Percentiles rank a stretch among this genome's conserved stretches.
These are phyloP conservation scores for Coniophora puteana DNA, from an alignment of 1,284 basidiomycete genomes.

Conservation along the genomic window DNA sequence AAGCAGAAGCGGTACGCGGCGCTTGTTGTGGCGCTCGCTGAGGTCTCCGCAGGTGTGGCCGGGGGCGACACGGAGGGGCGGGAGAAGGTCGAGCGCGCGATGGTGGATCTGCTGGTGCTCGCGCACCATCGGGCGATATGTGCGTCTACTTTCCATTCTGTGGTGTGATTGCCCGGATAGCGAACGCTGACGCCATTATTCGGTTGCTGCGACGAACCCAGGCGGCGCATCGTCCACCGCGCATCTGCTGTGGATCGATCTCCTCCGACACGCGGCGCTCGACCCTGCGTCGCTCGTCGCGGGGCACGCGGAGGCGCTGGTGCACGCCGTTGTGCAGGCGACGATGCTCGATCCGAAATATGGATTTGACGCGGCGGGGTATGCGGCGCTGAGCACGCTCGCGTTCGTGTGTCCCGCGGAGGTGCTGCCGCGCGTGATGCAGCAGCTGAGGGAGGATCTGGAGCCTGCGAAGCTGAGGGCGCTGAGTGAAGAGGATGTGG, in stretches of 20 bases:
- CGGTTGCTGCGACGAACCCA: too few relatives aligned
- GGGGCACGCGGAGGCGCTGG: too few relatives aligned
- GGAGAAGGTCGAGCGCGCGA: slow-evolving; percentile 26
- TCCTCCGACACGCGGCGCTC: not conserved
- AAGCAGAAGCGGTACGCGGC: slow-evolving; percentile 46
- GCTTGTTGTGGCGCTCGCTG: slow-evolving; percentile 47
- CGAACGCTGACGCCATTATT: too few relatives aligned
- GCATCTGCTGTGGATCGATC: too few relatives aligned
- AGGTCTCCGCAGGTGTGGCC: too few relatives aligned
- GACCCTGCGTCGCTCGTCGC: slow-evolving; percentile 4
- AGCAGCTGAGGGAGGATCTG: slow-evolving; percentile 64
- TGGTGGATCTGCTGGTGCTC: slow-evolving; percentile 58
- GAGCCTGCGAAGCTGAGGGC: slow-evolving; percentile 52
- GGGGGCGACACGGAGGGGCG: slow-evolving; percentile 24
- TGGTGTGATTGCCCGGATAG: slow-evolving; percentile 36
- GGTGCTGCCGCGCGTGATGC: slow-evolving; percentile 67
- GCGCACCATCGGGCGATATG: slow-evolving; percentile 75
- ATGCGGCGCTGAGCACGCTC: slow-evolving; percentile 72
- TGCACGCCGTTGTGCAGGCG: not conserved
- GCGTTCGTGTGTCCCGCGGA: slow-evolving; percentile 73
- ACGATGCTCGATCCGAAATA: slow-evolving; percentile 22
- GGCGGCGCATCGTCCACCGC: too few relatives aligned
- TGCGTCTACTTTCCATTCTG: slow-evolving; percentile 40
- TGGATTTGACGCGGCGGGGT: slow-evolving; percentile 63
- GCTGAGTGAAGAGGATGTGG: slow-evolving; percentile 71